These are phyloP conservation scores for Paramecium biaurelia DNA, from an alignment of 73 alveolate species.

Conservation along the genomic window DNA sequence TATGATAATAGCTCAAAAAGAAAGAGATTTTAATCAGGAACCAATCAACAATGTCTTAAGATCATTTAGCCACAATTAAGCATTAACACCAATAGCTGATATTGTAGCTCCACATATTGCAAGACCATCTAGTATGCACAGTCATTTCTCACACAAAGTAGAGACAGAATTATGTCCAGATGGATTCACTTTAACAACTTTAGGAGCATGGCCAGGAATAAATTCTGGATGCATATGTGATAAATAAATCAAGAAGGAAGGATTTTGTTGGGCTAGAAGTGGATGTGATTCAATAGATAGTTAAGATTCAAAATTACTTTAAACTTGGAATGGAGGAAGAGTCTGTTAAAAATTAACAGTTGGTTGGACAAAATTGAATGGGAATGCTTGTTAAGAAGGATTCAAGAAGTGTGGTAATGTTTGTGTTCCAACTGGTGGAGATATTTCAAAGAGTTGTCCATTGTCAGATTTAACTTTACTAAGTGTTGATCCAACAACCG, in stretches of 20 bases:
- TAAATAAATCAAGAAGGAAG: neutral
- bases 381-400: neutral
- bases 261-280: conserved; percentile 28
- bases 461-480: neutral
- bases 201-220: conserved; percentile 32
- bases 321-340: neutral
- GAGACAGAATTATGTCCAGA: neutral
- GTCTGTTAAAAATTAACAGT: neutral
- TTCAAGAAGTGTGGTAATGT: neutral
- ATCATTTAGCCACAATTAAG: neutral
- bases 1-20: neutral
- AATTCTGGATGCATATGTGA: conserved; percentile 36
- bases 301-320: neutral
- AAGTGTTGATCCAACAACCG: neutral
- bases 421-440: neutral
- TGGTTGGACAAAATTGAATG: neutral
- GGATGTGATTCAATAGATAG: neutral
- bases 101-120: neutral
- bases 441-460: neutral
- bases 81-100: neutral
- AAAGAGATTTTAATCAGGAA: neutral
- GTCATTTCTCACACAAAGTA: neutral
- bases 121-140: neutral
- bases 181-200: neutral
- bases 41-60: neutral